phyloP scores from a whole-genome alignment of 2,329 filamentous ascomycete genomes.

The Conoideocrella luteorostrata region DNA sequence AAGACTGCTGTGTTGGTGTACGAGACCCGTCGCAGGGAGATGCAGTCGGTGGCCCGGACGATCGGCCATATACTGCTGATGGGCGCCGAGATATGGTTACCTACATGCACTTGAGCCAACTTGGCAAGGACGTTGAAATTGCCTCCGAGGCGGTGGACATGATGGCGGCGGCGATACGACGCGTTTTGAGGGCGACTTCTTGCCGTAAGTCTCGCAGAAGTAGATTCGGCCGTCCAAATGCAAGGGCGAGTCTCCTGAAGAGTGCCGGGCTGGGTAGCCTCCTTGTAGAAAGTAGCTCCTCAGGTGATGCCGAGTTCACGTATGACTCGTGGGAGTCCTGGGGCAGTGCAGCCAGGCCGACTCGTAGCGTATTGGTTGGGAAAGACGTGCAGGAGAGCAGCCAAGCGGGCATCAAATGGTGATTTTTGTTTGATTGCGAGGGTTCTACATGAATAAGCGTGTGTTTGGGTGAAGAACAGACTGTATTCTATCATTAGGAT shows the following conservation, averaged over 20 bases:
- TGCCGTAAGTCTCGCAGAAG: constrained; percentile 2
- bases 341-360: not conserved
- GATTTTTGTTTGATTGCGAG: too few species aligned
- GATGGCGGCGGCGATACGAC: too few species aligned
- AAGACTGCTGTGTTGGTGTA: not conserved
- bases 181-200: not conserved
- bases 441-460: too few species aligned
- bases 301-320: constrained; percentile 11
- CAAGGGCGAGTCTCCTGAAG: constrained; percentile 11
- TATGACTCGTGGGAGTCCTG: constrained; percentile 1
- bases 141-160: not conserved
- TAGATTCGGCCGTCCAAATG: not conserved
- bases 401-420: too few species aligned
- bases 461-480: too few species aligned
- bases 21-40: not conserved
- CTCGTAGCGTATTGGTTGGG: not conserved
- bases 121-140: not conserved
- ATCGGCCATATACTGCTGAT: not conserved
- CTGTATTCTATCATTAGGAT: too few species aligned
- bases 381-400: too few species aligned
- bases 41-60: not conserved
- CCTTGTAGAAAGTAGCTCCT: constrained; percentile 11
- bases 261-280: constrained; percentile 18
- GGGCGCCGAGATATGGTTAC: not conserved
- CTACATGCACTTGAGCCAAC: not conserved